These are phyloP conservation scores for Phytopythium delawarense DNA, from an alignment of 352 stramenopile species.

Conservation along the genomic window DNA sequence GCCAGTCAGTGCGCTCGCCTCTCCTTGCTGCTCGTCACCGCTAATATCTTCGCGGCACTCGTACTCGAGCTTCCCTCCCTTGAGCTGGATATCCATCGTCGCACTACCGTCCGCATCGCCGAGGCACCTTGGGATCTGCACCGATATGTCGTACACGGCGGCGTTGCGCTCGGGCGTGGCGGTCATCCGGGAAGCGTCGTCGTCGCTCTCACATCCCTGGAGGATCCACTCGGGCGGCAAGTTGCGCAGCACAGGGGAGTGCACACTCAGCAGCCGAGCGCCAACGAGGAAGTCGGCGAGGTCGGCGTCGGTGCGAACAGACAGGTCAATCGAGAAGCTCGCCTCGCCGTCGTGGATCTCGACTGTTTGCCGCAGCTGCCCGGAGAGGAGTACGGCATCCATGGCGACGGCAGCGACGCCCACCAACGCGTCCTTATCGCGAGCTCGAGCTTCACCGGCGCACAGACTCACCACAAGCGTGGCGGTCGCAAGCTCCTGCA, in stretches of 20 bases:
- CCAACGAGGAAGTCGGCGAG: constrained; percentile 44
- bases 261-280: constrained; percentile 34
- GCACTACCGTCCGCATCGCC: neutral
- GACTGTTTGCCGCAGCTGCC: constrained; percentile 17
- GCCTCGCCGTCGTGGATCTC: constrained; percentile 9
- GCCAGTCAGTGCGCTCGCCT: constrained; percentile 18
- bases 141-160: constrained; percentile 38
- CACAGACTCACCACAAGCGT: constrained; percentile 40
- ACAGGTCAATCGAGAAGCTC: constrained; percentile 32
- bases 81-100: constrained; percentile 12
- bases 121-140: neutral
- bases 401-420: constrained; percentile 35
- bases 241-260: constrained; percentile 28
- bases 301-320: constrained; percentile 41
- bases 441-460: constrained; percentile 21
- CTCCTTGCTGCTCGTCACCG: constrained; percentile 13
- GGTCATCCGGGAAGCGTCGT: constrained; percentile 42
- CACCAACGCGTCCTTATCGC: constrained; percentile 28
- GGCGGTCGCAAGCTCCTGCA: constrained; percentile 37
- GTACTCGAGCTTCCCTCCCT: constrained; percentile 44
- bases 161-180: constrained; percentile 31
- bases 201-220: constrained; percentile 29
- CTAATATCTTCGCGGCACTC: neutral
- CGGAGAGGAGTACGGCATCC: constrained; percentile 21
- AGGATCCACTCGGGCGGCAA: constrained; percentile 47